phyloP scores from a whole-genome alignment of 1,284 basidiomycete genomes.

The Apiotrichum mycotoxinovorans region DNA sequence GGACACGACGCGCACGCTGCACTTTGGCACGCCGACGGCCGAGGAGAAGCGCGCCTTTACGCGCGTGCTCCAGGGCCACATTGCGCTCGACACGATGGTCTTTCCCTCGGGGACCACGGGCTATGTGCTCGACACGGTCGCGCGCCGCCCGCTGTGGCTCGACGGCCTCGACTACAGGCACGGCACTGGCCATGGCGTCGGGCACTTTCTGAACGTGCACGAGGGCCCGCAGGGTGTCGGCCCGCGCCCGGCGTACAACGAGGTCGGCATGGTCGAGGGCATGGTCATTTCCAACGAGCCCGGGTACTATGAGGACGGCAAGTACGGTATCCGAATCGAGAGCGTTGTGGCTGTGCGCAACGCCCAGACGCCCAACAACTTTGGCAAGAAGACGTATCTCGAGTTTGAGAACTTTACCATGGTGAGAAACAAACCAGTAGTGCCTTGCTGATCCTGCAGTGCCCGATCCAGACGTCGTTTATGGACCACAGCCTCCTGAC shows the following conservation, averaged over 20 bases:
- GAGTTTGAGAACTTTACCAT: constrained; percentile 81
- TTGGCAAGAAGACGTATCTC: constrained; percentile 76
- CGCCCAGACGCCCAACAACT: constrained; percentile 72
- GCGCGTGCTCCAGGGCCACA: constrained; percentile 57
- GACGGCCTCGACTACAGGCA: constrained; percentile 77
- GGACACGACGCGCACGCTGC: constrained; percentile 87
- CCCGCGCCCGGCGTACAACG: constrained; percentile 61
- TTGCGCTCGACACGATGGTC: constrained; percentile 64
- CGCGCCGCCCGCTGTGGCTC: constrained; percentile 79
- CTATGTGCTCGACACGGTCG: constrained; percentile 64
- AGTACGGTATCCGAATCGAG: constrained; percentile 91
- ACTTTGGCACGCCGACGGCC: constrained; percentile 79
- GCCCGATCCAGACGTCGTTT: constrained; percentile 83
- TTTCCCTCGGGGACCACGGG: constrained; percentile 82
- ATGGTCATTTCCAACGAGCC: constrained; percentile 93
- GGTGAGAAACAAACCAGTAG: constrained; percentile 47
- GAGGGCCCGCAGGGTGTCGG: constrained; percentile 91
- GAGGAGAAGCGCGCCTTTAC: constrained; percentile 88
- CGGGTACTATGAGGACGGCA: constrained; percentile 88
- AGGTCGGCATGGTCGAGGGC: constrained; percentile 67
- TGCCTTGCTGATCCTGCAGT: constrained; percentile 50
- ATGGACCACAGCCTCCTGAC: constrained; percentile 66
- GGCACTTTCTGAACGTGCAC: constrained; percentile 88
- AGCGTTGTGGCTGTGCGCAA: constrained; percentile 74
- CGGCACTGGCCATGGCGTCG: constrained; percentile 91